phyloP scores from a whole-genome alignment of 2,329 filamentous ascomycete genomes.

The Lecanicillium sp. region DNA sequence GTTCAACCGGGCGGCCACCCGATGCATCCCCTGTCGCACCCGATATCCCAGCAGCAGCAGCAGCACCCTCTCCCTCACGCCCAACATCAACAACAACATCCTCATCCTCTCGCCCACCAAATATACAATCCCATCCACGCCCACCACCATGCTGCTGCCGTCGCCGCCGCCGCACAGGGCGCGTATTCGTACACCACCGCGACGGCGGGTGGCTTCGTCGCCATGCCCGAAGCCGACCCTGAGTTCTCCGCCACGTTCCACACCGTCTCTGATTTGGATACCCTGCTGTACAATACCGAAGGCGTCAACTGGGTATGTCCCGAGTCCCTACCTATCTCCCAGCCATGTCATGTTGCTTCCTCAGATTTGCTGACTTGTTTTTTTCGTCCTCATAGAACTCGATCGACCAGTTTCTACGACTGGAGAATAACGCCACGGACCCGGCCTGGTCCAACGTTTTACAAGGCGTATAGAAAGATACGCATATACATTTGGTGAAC shows the following conservation, averaged over 20 bases:
- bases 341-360: not conserved
- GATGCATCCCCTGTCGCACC: not conserved
- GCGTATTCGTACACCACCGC: not conserved
- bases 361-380: not conserved
- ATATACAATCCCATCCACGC: not conserved
- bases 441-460: slow-evolving; percentile 1
- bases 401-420: slow-evolving; percentile 24
- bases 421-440: slow-evolving; percentile 2
- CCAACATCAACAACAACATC: no score
- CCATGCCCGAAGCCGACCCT: slow-evolving; percentile 14
- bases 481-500: no score
- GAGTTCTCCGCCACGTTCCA: slow-evolving; percentile 24
- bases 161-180: slow-evolving; percentile 7
- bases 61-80: not conserved
- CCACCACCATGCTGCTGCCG: not conserved
- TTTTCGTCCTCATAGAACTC: slow-evolving; percentile 17
- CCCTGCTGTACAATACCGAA: slow-evolving; percentile 27
- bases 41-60: not conserved
- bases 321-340: not conserved
- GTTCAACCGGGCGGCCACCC: not conserved
- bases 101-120: not conserved
- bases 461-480: not conserved
- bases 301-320: slow-evolving; percentile 36
- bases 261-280: slow-evolving; percentile 31
- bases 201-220: slow-evolving; percentile 16